A percentile compares a stretch with the other conserved stretches of the same genome.
Conservation (phyloP, 805 yeast genomes). For the Suhomyces tanzawaensis region DNA sequence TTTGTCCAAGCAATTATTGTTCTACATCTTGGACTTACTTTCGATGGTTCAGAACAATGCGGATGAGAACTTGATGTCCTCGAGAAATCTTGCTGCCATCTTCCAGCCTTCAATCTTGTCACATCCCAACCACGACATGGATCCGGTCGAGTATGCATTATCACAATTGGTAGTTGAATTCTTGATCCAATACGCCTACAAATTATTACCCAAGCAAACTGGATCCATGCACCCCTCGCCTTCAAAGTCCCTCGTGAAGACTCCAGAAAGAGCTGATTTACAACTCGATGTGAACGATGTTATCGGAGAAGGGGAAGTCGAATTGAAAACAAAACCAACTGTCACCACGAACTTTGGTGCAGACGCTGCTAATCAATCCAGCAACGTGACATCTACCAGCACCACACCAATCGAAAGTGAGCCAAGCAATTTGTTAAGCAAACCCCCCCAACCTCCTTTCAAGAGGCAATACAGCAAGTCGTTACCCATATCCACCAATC, state of each 20-base stretch:
- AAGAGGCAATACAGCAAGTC: slow-evolving; percentile 36
- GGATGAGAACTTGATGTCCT: slow-evolving; percentile 82
- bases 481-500: slow-evolving; percentile 27
- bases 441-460: slow-evolving; percentile 12
- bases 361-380: neutral
- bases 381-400: slow-evolving; percentile 14
- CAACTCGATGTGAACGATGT: slow-evolving; percentile 1
- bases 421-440: slow-evolving; percentile 4
- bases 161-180: slow-evolving; percentile 87
- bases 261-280: neutral
- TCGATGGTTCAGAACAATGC: slow-evolving; percentile 82
- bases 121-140: slow-evolving; percentile 89
- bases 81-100: slow-evolving; percentile 89
- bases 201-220: slow-evolving; percentile 58
- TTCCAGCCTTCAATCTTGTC: slow-evolving; percentile 96
- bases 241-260: neutral
- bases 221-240: slow-evolving; percentile 1
- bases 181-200: slow-evolving; percentile 80
- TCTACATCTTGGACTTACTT: slow-evolving; percentile 82
- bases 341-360: neutral
- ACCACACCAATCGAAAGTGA: slow-evolving; percentile 15
- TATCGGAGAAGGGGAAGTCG: slow-evolving; percentile 1
- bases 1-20: slow-evolving; percentile 76
- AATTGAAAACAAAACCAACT: slow-evolving; percentile 1
- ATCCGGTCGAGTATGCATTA: slow-evolving; percentile 85